Base-by-base conservation (phyloP, 2,329 filamentous ascomycete species). In the Lachnellula occidentalis region DNA sequence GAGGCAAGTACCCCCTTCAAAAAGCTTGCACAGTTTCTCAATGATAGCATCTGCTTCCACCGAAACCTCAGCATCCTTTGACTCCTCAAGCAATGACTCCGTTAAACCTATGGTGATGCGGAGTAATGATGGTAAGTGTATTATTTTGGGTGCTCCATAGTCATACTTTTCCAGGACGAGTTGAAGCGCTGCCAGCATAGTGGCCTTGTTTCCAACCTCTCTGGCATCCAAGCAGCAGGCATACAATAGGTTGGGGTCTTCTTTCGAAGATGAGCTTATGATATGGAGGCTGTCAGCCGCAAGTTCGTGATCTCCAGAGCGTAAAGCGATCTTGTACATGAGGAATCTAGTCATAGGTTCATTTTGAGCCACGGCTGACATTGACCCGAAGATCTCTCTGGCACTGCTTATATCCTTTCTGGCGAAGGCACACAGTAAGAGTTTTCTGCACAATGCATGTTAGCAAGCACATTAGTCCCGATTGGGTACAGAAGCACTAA, bases 181-280 rank as follows among this genome's bases (percentile, higher is more conserved):
- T 60, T 81, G 80, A 46, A 92, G 67, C 11, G 81, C 79, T 31
- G 75, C 68, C 12, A 85, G 72, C 2, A 85, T 80, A 58, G 86
- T 82, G 0, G 73, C 58, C 49, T 79, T 83, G 57, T 90, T 81
- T 0, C 83, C 82, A 1, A 74, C 73, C 58, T 82, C 76, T 48
- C 91, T 84, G 2, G 90, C 87, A 68, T 95, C 90, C 27, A 90
- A 73, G 21, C 90, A 81, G 63, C 91, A 96, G 1, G 90, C 88
- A 60, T 92, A 90, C 1, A 96, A 74, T 43, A 90, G 80, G 14
- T 83, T 82, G 19, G 76, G 74, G 34, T 85, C 79, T 21, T 78
- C 76, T 1, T 73, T 67, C 0, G 76, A 74, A 6, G 74, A 67
- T n/a, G 75, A 75, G 53, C 77, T 78, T 24, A 96, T 72, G 2